Evolutionary conservation across 1,284 basidiomycete genomes (phyloP), one percentile per base, ranked within the genome.

Genomic region (Clitocybe nebularis): DNA sequence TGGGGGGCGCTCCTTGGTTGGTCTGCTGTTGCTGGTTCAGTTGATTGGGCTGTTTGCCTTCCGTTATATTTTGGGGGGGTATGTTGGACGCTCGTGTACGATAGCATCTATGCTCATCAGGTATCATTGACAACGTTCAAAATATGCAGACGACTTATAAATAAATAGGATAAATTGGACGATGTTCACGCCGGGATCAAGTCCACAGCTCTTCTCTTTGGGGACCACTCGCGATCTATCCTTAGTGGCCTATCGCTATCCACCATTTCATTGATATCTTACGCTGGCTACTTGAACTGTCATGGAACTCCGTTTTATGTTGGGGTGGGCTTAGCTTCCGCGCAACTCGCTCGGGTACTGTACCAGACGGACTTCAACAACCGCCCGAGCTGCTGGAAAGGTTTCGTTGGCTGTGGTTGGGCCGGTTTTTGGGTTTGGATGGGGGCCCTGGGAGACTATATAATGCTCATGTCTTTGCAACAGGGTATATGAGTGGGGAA

Each of bases 81-180:
- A 23, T 82, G 82, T 54, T 99, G 94, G 93, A 96, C 94, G 38
- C 76, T 99, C 41, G 89, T 94, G 1, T 99, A 99, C 59, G 96
- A 99, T 58, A 96, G 86, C 37, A 95, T 99, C 53, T 99, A 99
- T 58, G 96, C 96, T 2, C 96, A 99, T 63, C 95, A 97, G 71
- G 90, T 89, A 47, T 25, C 68, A 52, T 19, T 34, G 25, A 37
- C 33, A 20, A 26, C 30, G 7, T 43, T 16, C 10, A 6, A 24
- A 20, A 36, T 3, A 29, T 5, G 29, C 9, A 38, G 13, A 25
- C 32, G 20, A 46, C 36, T 38, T 43, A 17, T 39, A 1, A 7
- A 19, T 7, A 36, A 29, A 28, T 57, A 96, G 87, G 96, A 99
- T 67, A 99, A 98, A 69, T 64, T 56, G 5, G 96, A 99, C 68